Conservation (phyloP, 2,329 filamentous ascomycete species). For the Paecilomyces dactylethromorphus region DNA sequence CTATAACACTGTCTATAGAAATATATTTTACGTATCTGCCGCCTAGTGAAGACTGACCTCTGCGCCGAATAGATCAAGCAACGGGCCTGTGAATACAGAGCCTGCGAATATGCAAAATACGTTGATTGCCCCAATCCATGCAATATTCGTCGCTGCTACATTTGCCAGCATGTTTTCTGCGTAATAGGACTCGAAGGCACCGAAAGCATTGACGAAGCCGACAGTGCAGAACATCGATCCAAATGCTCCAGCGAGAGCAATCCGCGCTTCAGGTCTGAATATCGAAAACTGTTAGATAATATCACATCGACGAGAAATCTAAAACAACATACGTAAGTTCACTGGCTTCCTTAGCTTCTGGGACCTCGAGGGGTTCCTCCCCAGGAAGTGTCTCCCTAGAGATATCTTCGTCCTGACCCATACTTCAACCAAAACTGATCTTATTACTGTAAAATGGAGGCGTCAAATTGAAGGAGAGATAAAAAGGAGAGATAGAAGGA, state of each 20-base stretch:
- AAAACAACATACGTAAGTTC: slow-evolving; percentile 18
- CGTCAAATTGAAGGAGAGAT: no score
- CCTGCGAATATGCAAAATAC: slow-evolving; percentile 26
- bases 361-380: not conserved
- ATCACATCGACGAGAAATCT: not conserved
- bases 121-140: slow-evolving; percentile 26
- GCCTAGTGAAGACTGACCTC: slow-evolving; percentile 16
- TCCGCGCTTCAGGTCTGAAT: slow-evolving; percentile 17
- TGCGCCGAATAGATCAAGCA: slow-evolving; percentile 27
- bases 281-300: not conserved
- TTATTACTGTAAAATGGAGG: not conserved
- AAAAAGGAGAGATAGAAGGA: not conserved
- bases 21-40: no score
- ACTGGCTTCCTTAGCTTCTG: slow-evolving; percentile 1
- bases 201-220: slow-evolving; percentile 33
- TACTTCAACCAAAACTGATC: not conserved
- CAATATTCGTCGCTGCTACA: slow-evolving; percentile 21
- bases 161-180: slow-evolving; percentile 14
- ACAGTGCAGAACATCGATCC: slow-evolving; percentile 29
- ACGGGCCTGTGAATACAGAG: slow-evolving; percentile 18
- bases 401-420: not conserved
- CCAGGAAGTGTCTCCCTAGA: not conserved
- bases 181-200: slow-evolving; percentile 30
- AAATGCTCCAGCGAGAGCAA: slow-evolving; percentile 23
- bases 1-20: not conserved